These are phyloP conservation scores for Chrysosphaeria jannelii DNA, from an alignment of 2,329 filamentous ascomycete genomes.

Conservation along the genomic window DNA sequence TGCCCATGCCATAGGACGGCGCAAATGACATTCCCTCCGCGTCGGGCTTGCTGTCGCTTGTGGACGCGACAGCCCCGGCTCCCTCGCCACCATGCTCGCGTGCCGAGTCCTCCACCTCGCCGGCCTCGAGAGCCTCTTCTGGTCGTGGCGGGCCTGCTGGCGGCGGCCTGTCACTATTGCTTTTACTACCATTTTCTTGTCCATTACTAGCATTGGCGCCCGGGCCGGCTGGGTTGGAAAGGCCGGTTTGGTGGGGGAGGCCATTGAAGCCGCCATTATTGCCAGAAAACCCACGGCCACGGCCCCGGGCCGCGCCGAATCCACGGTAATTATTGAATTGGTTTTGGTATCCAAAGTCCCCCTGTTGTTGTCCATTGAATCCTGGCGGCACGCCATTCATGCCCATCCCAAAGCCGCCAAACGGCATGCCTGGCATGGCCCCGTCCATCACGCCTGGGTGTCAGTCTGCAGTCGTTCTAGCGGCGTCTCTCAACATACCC, in stretches of 20 bases:
- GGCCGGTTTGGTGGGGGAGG: constrained; percentile 9
- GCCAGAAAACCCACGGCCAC: constrained; percentile 29
- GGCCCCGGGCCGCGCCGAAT: constrained; percentile 34
- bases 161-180: constrained; percentile 1
- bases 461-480: constrained; percentile 1
- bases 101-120: no score
- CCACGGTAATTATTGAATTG: constrained; percentile 51
- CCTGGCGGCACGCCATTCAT: constrained; percentile 43
- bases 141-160: background rate
- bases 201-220: constrained; percentile 1
- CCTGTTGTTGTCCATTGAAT: constrained; percentile 56
- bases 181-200: constrained; percentile 6
- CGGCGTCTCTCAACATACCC: constrained; percentile 28
- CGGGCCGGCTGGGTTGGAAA: no score
- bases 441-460: constrained; percentile 63
- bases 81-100: background rate
- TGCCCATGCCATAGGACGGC: constrained; percentile 2
- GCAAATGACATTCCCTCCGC: background rate
- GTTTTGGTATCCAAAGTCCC: constrained; percentile 54
- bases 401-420: constrained; percentile 47
- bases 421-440: constrained; percentile 49
- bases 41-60: constrained; percentile 2
- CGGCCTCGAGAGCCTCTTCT: background rate
- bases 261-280: constrained; percentile 8
- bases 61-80: background rate